phyloP scores from a whole-genome alignment of 2,329 filamentous ascomycete genomes.

The Fusarium continuum region DNA sequence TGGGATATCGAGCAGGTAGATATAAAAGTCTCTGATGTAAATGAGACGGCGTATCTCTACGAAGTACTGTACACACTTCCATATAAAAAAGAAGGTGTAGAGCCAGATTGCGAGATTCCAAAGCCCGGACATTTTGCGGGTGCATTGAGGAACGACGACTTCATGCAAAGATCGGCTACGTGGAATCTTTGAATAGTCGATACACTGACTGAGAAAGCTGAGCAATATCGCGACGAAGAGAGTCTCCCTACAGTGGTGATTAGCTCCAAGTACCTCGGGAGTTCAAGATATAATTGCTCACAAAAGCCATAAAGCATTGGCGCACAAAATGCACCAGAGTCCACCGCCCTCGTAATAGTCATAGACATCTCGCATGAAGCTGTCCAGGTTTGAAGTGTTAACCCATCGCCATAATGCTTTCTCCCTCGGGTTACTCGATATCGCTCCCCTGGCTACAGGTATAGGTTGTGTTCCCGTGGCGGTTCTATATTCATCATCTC shows the following conservation, averaged over 20 bases:
- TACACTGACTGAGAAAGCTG: slow-evolving; percentile 85
- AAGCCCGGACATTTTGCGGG: slow-evolving; percentile 74
- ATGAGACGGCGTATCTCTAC: slow-evolving; percentile 77
- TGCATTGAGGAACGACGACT: slow-evolving; percentile 77
- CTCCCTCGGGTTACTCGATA: slow-evolving; percentile 61
- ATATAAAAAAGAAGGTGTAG: slow-evolving; percentile 86
- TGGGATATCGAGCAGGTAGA: slow-evolving; percentile 82
- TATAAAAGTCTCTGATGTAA: slow-evolving; percentile 86
- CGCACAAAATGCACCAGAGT: slow-evolving; percentile 83
- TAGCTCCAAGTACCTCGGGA: slow-evolving; percentile 2
- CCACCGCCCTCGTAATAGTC: slow-evolving; percentile 86
- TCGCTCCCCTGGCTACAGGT: slow-evolving; percentile 42
- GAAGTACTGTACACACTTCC: slow-evolving; percentile 77
- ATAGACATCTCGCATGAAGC: slow-evolving; percentile 86
- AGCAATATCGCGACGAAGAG: slow-evolving; percentile 84
- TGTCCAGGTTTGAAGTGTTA: slow-evolving; percentile 88
- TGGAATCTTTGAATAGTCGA: slow-evolving; percentile 80
- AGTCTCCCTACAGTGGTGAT: slow-evolving; percentile 66
- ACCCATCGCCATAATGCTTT: slow-evolving; percentile 93
- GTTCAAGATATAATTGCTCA: slow-evolving; percentile 54
- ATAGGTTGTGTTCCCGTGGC: slow-evolving; percentile 38
- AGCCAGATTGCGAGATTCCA: slow-evolving; percentile 86
- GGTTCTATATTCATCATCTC: slow-evolving; percentile 45
- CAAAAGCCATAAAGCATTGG: slow-evolving; percentile 76
- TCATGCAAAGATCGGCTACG: slow-evolving; percentile 66